phyloP scores from a whole-genome alignment of 2,329 filamentous ascomycete genomes.

The Trichophyton simii region DNA sequence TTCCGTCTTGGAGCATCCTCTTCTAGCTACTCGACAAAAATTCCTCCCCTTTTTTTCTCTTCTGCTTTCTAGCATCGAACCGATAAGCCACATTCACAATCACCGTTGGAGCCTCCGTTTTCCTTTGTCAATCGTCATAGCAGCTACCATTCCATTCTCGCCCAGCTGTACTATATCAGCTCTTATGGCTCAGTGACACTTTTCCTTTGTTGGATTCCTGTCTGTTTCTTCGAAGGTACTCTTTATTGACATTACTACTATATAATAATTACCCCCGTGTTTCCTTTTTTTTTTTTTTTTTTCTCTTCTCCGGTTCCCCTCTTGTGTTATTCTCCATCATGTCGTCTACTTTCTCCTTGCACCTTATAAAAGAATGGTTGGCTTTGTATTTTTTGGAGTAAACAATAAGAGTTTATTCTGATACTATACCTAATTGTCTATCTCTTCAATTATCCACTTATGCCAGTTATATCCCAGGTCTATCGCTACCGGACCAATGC shows the following conservation, averaged over 20 bases:
- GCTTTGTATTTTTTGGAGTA: background rate
- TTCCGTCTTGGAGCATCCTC: background rate
- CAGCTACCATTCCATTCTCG: background rate
- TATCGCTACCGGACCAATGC: background rate
- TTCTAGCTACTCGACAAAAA: background rate
- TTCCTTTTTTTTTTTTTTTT: slow-evolving; percentile 4
- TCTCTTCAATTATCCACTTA: background rate
- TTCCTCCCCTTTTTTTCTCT: background rate
- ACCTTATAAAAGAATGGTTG: background rate
- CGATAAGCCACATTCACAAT: background rate
- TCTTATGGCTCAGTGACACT: background rate
- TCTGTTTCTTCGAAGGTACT: slow-evolving; percentile 10
- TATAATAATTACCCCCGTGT: slow-evolving; percentile 8
- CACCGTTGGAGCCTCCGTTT: slow-evolving; percentile 10
- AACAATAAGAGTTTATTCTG: background rate
- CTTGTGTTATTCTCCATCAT: background rate
- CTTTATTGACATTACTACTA: slow-evolving; percentile 5
- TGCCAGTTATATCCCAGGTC: background rate
- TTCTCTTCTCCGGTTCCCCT: slow-evolving; percentile 15
- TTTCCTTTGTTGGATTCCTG: slow-evolving; percentile 15
- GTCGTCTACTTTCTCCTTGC: background rate
- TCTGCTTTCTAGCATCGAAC: background rate
- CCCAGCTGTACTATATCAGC: background rate
- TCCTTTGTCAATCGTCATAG: slow-evolving; percentile 15
- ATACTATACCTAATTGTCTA: background rate